A percentile compares a stretch with the other conserved stretches of the same genome.
These are phyloP conservation scores for Citrullus colocynthis DNA, from an alignment of 306 rosid genomes.

Conservation along the genomic window DNA sequence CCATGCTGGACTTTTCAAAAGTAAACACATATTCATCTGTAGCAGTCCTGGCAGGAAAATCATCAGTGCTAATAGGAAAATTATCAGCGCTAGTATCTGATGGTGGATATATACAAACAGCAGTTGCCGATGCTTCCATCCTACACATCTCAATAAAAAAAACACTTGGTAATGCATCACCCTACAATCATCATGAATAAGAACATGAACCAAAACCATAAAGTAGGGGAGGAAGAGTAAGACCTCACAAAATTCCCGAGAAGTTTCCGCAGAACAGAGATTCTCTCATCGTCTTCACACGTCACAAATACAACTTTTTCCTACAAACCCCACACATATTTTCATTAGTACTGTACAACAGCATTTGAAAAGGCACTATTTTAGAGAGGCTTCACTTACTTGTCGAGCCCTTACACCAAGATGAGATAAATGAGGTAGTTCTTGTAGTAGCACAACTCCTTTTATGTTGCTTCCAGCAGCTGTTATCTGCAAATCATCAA, in stretches of 20 bases:
- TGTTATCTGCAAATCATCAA: slow-evolving; percentile 51
- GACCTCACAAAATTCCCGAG: slow-evolving; percentile 57
- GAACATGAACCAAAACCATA: not conserved
- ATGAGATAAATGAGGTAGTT: slow-evolving; percentile 98
- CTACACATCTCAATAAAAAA: slow-evolving; percentile 28
- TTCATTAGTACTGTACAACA: not conserved
- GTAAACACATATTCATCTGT: slow-evolving; percentile 19
- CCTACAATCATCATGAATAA: slow-evolving; percentile 9
- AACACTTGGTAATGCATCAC: slow-evolving; percentile 10
- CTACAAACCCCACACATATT: slow-evolving; percentile 30
- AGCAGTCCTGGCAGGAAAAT: slow-evolving; percentile 23
- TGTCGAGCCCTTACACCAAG: slow-evolving; percentile 98
- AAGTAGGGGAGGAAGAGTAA: not conserved
- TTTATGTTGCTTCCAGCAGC: slow-evolving; percentile 83
- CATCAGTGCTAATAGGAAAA: slow-evolving; percentile 17
- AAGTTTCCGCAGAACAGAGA: slow-evolving; percentile 42
- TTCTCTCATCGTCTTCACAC: slow-evolving; percentile 72
- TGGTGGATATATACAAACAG: slow-evolving; percentile 44
- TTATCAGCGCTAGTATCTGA: slow-evolving; percentile 21
- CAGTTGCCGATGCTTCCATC: slow-evolving; percentile 68
- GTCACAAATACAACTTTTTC: slow-evolving; percentile 93
- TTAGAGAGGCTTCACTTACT: slow-evolving; percentile 34
- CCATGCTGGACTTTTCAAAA: slow-evolving; percentile 14
- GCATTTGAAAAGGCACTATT: not conserved
- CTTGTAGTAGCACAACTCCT: slow-evolving; percentile 82